These are phyloP conservation scores for Sporisorium exsertum DNA, from an alignment of 1,284 basidiomycete species.

Conservation along the genomic window DNA sequence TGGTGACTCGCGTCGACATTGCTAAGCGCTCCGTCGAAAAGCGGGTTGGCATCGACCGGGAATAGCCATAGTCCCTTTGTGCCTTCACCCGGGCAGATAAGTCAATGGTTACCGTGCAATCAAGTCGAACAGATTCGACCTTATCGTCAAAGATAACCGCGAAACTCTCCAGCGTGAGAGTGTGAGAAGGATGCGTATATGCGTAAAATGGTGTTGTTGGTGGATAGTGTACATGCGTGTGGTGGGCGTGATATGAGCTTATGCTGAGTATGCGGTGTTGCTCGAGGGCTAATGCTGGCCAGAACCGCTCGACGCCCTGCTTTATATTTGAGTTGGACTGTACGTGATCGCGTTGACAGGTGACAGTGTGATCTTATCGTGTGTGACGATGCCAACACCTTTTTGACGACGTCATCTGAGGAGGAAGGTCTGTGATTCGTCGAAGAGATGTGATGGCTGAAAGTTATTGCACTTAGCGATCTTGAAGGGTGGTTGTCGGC, in stretches of 20 bases:
- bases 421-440: not conserved
- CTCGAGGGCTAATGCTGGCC: not conserved
- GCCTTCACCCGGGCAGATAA: not conserved
- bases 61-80: not conserved
- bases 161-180: too few species aligned
- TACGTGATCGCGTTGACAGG: not conserved
- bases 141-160: not conserved
- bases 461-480: not conserved
- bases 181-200: not conserved
- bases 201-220: not conserved
- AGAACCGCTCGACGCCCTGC: not conserved
- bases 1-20: not conserved
- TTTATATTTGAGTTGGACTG: not conserved
- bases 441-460: not conserved
- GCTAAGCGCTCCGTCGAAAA: not conserved
- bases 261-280: not conserved
- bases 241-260: not conserved
- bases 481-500: not conserved
- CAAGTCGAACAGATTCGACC: not conserved
- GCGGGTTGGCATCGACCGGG: not conserved
- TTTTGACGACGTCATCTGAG: not conserved
- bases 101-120: not conserved
- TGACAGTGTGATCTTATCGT: not conserved
- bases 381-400: not conserved
- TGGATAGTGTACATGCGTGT: conserved; percentile 10